Evolutionary conservation across 2,329 filamentous ascomycete species (phyloP), one percentile per base, ranked within the genome.

Genomic region (Calonectria leucothoes): DNA sequence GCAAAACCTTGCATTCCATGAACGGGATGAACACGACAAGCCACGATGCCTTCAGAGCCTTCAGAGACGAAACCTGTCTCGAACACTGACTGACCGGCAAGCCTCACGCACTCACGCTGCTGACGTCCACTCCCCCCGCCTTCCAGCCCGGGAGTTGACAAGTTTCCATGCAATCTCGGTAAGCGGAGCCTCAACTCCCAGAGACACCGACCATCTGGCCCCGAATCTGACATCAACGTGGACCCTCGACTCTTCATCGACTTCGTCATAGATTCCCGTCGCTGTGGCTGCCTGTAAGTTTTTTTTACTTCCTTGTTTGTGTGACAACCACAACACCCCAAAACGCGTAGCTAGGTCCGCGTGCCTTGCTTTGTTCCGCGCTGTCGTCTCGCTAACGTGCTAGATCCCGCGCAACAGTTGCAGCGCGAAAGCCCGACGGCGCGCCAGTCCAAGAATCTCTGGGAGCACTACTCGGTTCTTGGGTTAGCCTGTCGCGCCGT

Each of bases 141-240:
- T n/a, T n/a, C 49, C 65, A 33, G 49, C 63, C 57, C 70, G 49
- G 52, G 55, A 59, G 59, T 70, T 57, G 67, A 69, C 74, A 66
- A 69, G 63, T 66, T 61, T 37, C 55, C 33, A 69, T 35, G 66
- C 76, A 78, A 79, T 79, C 76, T 80, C 78, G 74, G 75, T 48
- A 61, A 76, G 71, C 63, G 71, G 63, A 71, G 63, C 65, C 72
- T 45, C 33, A 71, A 59, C 55, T 72, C 69, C 71, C 73, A 72
- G 61, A 76, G 61, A 76, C 51, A 69, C 71, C 69, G 59, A 61
- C 55, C 35, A 61, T 69, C 73, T 39, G 71, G 77, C 39, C 70
- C 73, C 52, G 48, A 70, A 64, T 48, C 55, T 66, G 74, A 74
- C 74, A 71, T 68, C 51, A 63, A 55, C 59, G 68, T 49, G 55